Percentiles rank a stretch among this genome's conserved stretches.
phyloP scores from a whole-genome alignment of 495 filamentous ascomycete genomes.

The Aspergillus sclerotiicarbonarius region DNA sequence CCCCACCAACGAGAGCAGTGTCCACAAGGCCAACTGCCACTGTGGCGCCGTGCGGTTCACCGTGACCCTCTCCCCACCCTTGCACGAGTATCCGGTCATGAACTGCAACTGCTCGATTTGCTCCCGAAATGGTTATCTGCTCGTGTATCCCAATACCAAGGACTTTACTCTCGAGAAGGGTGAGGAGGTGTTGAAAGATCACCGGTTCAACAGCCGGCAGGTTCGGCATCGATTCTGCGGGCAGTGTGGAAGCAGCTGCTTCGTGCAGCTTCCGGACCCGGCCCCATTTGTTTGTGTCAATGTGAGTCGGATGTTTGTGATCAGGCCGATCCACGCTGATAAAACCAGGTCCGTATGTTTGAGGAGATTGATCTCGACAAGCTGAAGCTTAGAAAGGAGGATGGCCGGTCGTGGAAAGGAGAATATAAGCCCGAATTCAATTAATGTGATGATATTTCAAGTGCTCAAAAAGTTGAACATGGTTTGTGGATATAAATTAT shows the following conservation, averaged over 20 bases:
- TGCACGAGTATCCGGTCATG: neutral
- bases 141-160: neutral
- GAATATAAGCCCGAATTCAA: neutral
- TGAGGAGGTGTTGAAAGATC: neutral
- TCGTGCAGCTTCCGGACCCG: neutral
- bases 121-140: neutral
- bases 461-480: too few species aligned
- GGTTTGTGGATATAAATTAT: too few species aligned
- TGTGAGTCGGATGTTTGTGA: neutral
- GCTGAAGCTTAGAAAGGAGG: neutral
- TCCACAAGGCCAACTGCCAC: neutral
- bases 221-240: neutral
- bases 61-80: neutral
- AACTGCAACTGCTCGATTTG: conserved; percentile 5
- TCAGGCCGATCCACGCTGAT: neutral
- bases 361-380: neutral
- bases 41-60: neutral
- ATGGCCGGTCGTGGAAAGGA: neutral
- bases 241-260: neutral
- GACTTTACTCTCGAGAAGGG: neutral
- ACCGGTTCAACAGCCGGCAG: neutral
- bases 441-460: too few species aligned
- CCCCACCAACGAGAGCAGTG: neutral
- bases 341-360: neutral
- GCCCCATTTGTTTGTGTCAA: neutral